Evolutionary conservation across 768 basidiomycete species (phyloP).

Genomic region (Serendipita sp.): DNA sequence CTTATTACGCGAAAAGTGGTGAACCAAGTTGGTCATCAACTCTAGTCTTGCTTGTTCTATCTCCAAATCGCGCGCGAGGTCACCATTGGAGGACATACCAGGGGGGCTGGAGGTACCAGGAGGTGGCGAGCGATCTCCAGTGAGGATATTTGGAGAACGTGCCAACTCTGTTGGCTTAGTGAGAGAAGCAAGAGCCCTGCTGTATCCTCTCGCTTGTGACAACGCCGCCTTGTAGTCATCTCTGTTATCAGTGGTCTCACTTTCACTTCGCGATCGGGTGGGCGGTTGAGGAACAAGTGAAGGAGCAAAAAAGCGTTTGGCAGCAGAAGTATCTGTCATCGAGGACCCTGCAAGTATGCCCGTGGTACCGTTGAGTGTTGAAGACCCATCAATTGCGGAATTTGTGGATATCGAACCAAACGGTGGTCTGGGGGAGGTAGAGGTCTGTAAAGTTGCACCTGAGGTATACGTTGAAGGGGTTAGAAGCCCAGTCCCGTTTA

Average conservation of each 20-base stretch:
- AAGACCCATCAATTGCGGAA: background rate
- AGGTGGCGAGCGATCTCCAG: background rate
- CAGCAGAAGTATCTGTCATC: background rate
- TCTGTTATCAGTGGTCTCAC: background rate
- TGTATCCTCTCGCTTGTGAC: background rate
- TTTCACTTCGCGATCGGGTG: background rate
- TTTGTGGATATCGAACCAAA: background rate
- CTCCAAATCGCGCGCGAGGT: conserved; percentile 19
- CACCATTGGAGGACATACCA: conserved; percentile 1
- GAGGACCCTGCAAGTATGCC: background rate
- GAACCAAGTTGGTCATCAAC: conserved; percentile 46
- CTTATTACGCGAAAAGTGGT: conserved; percentile 49
- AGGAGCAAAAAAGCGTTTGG: background rate
- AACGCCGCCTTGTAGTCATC: background rate
- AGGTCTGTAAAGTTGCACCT: background rate
- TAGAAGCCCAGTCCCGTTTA: background rate
- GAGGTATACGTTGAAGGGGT: background rate
- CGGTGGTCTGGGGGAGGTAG: background rate
- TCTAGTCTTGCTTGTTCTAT: conserved; percentile 43
- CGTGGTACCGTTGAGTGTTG: background rate
- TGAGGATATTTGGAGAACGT: background rate
- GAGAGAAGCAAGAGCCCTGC: background rate
- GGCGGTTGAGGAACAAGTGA: background rate
- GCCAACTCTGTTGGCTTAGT: background rate
- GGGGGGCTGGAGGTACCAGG: conserved; percentile 9